Percentiles rank a stretch among this genome's conserved stretches.
These are phyloP conservation scores for Lophium mytilinum DNA, from an alignment of 495 filamentous ascomycete genomes.

Conservation along the genomic window DNA sequence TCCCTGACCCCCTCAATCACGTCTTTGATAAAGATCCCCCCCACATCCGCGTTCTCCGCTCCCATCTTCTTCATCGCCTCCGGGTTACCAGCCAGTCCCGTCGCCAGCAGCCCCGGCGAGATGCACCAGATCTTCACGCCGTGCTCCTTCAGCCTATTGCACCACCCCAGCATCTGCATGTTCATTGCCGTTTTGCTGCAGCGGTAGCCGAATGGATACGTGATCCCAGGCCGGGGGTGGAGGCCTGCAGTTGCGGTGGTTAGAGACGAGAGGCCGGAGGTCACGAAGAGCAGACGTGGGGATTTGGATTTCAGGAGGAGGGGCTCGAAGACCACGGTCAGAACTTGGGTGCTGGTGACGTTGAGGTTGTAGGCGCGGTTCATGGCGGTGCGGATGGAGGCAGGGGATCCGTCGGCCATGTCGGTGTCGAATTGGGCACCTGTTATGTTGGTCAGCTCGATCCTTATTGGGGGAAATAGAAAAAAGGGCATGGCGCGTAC, in stretches of 20 bases:
- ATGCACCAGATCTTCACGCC: slow-evolving; percentile 15
- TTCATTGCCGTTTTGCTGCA: slow-evolving; percentile 17
- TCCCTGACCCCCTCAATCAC: slow-evolving; percentile 18
- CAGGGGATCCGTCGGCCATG: slow-evolving; percentile 1
- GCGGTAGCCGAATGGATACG: slow-evolving; percentile 3
- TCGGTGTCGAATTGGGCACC: slow-evolving; percentile 9
- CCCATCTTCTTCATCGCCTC: slow-evolving; percentile 17
- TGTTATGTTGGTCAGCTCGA: slow-evolving; percentile 5
- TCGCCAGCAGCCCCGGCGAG: slow-evolving; percentile 19
- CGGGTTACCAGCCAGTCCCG: slow-evolving; percentile 4
- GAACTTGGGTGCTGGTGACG: slow-evolving; percentile 14
- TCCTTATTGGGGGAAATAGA: neutral
- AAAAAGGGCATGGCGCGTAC: neutral
- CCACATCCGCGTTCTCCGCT: slow-evolving; percentile 6
- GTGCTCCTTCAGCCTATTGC: slow-evolving; percentile 9
- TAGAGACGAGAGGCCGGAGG: slow-evolving; percentile 18
- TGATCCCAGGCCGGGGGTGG: slow-evolving; percentile 3
- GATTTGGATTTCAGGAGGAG: slow-evolving; percentile 15
- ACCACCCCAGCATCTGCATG: slow-evolving; percentile 21
- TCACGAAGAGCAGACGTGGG: slow-evolving; percentile 20
- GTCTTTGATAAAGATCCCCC: slow-evolving; percentile 12
- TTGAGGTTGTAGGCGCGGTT: slow-evolving; percentile 14
- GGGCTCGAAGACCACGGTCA: slow-evolving; percentile 12
- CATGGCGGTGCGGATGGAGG: slow-evolving; percentile 14
- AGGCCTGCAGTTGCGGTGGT: slow-evolving; percentile 7